phyloP scores from a whole-genome alignment of 192 early-diverging fungal genomes.

The Podila epigama region DNA sequence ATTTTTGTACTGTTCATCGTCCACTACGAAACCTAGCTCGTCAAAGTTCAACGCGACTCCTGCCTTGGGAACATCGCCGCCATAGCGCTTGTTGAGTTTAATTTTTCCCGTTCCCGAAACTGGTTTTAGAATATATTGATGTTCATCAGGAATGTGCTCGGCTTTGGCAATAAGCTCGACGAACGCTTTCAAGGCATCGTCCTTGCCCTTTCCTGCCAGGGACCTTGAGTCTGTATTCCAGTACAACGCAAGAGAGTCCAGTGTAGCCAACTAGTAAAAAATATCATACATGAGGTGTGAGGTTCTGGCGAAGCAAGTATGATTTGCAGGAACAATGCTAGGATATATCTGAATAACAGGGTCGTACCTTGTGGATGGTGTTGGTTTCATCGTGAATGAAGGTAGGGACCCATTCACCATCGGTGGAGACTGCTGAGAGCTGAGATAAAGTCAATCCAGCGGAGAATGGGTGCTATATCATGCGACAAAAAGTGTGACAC shows the following conservation, averaged over 20 bases:
- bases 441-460: conserved; percentile 89
- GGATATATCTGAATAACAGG: background rate
- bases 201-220: conserved; percentile 56
- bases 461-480: conserved; percentile 73
- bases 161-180: conserved; percentile 65
- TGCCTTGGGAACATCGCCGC: conserved; percentile 60
- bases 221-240: conserved; percentile 84
- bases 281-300: background rate
- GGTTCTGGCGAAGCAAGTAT: no score
- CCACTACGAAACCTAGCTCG: conserved; percentile 89
- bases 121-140: conserved; percentile 90
- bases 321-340: background rate
- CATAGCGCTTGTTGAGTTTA: conserved; percentile 75
- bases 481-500: background rate
- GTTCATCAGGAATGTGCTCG: conserved; percentile 63
- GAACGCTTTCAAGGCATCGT: conserved; percentile 59
- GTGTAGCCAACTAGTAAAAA: conserved; percentile 54
- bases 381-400: conserved; percentile 82
- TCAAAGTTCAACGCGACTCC: conserved; percentile 84
- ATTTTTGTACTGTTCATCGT: conserved; percentile 90
- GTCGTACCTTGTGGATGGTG: conserved; percentile 86
- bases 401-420: conserved; percentile 81
- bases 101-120: conserved; percentile 89
- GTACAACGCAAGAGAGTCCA: conserved; percentile 82
- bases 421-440: conserved; percentile 91